phyloP scores from a whole-genome alignment of 2,329 filamentous ascomycete species.

The Verticillium nubilum region DNA sequence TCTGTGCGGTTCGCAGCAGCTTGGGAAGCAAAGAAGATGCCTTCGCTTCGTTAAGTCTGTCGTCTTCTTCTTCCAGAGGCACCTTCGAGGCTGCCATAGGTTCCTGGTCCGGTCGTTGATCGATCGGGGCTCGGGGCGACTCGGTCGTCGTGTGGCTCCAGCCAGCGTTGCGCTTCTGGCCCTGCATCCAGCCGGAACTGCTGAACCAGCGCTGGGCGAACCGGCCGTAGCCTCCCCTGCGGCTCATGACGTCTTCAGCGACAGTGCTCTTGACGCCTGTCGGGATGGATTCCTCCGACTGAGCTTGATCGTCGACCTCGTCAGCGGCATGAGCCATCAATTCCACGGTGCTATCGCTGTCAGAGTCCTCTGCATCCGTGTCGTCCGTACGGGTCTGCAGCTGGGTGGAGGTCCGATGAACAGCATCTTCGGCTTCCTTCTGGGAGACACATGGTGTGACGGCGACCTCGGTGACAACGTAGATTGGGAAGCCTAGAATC shows the following conservation, averaged over 20 bases:
- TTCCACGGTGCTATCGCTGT: conserved; percentile 42
- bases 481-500: conserved; percentile 75
- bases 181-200: conserved; percentile 71
- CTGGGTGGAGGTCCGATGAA: conserved; percentile 51
- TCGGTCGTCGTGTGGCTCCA: conserved; percentile 42
- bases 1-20: conserved; percentile 73
- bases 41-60: conserved; percentile 6
- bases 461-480: conserved; percentile 81
- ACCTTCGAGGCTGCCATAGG: conserved; percentile 15
- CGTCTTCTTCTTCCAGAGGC: conserved; percentile 35
- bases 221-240: conserved; percentile 76
- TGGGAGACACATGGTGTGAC: conserved; percentile 83
- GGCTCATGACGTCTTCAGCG: conserved; percentile 81
- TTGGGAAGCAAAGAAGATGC: conserved; percentile 67
- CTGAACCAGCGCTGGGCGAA: conserved; percentile 94
- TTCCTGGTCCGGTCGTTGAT: conserved; percentile 9
- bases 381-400: conserved; percentile 32
- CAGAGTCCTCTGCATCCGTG: conserved; percentile 34
- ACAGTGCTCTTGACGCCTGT: conserved; percentile 53
- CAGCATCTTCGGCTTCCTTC: conserved; percentile 65
- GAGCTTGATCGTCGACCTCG: conserved; percentile 37
- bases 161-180: conserved; percentile 64
- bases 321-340: conserved; percentile 25
- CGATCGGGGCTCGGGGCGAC: conserved; percentile 6
- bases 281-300: conserved; percentile 20